These are phyloP conservation scores for Globisporangium splendens DNA, from an alignment of 352 stramenopile genomes.

Conservation along the genomic window DNA sequence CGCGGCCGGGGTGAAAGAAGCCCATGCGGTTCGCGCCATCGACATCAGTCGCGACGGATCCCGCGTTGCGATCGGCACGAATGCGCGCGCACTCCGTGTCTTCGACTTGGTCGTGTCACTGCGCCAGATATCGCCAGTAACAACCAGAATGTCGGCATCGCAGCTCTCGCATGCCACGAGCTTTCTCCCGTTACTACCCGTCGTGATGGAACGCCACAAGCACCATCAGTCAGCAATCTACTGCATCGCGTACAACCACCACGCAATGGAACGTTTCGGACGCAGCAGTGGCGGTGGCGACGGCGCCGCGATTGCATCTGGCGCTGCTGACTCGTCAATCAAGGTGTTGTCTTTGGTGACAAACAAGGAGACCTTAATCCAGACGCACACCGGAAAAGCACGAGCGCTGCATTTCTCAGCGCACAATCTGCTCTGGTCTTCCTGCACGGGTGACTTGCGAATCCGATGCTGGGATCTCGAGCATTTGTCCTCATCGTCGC, in stretches of 20 bases:
- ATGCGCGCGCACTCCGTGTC: slow-evolving; percentile 49
- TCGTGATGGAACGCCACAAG: slow-evolving; percentile 55
- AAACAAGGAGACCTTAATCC: slow-evolving; percentile 26
- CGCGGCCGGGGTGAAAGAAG: slow-evolving; percentile 50
- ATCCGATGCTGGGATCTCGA: slow-evolving; percentile 58
- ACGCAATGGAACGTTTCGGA: too few species aligned
- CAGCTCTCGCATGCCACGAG: slow-evolving; percentile 1
- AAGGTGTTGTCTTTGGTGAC: slow-evolving; percentile 42
- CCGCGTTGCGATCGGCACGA: slow-evolving; percentile 58
- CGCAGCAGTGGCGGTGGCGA: background rate
- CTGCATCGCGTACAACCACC: slow-evolving; percentile 39
- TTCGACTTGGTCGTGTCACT: slow-evolving; percentile 35
- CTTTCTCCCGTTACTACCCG: slow-evolving; percentile 49
- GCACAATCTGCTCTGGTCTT: slow-evolving; percentile 29
- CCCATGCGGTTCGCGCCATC: slow-evolving; percentile 52
- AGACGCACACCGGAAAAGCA: slow-evolving; percentile 38
- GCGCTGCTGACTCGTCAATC: slow-evolving; percentile 51
- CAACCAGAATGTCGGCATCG: background rate
- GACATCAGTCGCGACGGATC: slow-evolving; percentile 33
- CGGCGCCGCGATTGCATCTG: slow-evolving; percentile 40
- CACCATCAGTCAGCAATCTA: slow-evolving; percentile 58
- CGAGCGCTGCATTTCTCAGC: slow-evolving; percentile 46
- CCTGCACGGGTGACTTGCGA: slow-evolving; percentile 36
- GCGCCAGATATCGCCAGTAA: background rate
- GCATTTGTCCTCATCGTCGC: slow-evolving; percentile 10